A percentile compares a stretch with the other conserved stretches of the same genome.
phyloP scores from a whole-genome alignment of 2,329 filamentous ascomycete genomes.

The Diaporthe ampelina region DNA sequence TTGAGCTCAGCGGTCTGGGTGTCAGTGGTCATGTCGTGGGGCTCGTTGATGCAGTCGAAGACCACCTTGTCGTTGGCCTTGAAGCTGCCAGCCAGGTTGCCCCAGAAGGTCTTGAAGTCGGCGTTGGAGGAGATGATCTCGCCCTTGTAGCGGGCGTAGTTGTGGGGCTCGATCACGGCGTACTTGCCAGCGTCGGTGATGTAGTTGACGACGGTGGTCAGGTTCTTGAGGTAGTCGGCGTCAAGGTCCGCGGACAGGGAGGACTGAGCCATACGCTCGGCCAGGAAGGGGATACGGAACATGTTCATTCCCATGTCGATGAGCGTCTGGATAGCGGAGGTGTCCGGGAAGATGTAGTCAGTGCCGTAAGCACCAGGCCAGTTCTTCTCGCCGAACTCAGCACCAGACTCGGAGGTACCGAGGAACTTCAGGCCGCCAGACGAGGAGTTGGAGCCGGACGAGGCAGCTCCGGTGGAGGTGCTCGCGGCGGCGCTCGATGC shows the following conservation, averaged over 20 bases:
- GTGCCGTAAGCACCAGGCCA: slow-evolving; percentile 71
- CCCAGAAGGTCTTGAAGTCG: slow-evolving; percentile 71
- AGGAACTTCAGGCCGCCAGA: slow-evolving; percentile 35
- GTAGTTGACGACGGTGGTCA: slow-evolving; percentile 50
- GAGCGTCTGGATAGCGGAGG: slow-evolving; percentile 64
- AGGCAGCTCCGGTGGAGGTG: slow-evolving; percentile 27
- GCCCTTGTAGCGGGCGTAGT: slow-evolving; percentile 70
- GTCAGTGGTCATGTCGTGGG: slow-evolving; percentile 71
- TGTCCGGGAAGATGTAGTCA: slow-evolving; percentile 74
- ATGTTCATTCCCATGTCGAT: slow-evolving; percentile 57
- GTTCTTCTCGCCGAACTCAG: slow-evolving; percentile 72
- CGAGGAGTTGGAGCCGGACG: slow-evolving; percentile 37
- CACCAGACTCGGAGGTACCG: slow-evolving; percentile 64
- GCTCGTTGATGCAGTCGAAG: slow-evolving; percentile 79
- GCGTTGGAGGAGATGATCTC: slow-evolving; percentile 65
- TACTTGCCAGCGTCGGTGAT: slow-evolving; percentile 50
- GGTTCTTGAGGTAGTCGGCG: slow-evolving; percentile 55
- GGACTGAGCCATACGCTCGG: slow-evolving; percentile 38
- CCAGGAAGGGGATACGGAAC: slow-evolving; percentile 41
- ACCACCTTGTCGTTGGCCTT: slow-evolving; percentile 68
- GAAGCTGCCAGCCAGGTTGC: slow-evolving; percentile 67
- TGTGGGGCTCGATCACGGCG: slow-evolving; percentile 67
- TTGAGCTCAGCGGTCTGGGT: slow-evolving; percentile 71
- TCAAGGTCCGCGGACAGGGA: slow-evolving; percentile 54
- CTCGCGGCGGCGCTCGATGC: neutral